Evolutionary conservation across 805 yeast species (phyloP).

Genomic region (Deakozyma indianensis): DNA sequence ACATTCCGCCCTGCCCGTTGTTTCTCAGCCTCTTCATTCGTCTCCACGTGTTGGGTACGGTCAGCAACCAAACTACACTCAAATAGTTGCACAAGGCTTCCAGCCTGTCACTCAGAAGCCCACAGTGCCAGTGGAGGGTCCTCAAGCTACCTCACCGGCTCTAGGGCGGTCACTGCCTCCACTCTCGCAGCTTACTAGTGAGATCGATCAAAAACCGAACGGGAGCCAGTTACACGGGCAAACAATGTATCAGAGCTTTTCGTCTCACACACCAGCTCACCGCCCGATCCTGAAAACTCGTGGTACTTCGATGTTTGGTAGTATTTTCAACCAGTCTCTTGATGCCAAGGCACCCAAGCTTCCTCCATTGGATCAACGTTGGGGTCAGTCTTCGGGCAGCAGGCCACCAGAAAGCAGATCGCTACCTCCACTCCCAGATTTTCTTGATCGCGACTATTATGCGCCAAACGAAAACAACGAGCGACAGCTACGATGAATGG

Average conservation of each 20-base stretch:
- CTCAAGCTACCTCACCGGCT: too few species aligned
- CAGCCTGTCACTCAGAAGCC: too few species aligned
- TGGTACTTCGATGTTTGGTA: conserved; percentile 8
- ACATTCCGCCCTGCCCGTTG: too few species aligned
- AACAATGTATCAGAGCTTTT: conserved; percentile 1
- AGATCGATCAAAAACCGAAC: not conserved
- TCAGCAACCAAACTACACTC: too few species aligned
- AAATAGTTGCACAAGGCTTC: too few species aligned
- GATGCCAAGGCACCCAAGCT: conserved; percentile 2
- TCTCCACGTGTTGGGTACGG: too few species aligned
- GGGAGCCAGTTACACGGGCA: not conserved
- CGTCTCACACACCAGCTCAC: conserved; percentile 3
- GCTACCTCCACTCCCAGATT: not conserved
- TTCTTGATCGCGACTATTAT: not conserved
- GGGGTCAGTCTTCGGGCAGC: not conserved
- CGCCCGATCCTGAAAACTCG: conserved; percentile 11
- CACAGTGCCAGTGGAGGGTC: too few species aligned
- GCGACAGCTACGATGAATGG: not conserved
- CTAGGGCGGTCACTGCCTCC: not conserved
- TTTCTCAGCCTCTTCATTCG: too few species aligned
- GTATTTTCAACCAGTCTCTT: conserved; percentile 7
- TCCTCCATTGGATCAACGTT: conserved; percentile 3
- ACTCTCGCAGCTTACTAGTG: not conserved
- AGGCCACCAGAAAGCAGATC: not conserved
- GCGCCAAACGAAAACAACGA: not conserved